phyloP scores from a whole-genome alignment of 2,329 filamentous ascomycete species.

The Fusarium poae region DNA sequence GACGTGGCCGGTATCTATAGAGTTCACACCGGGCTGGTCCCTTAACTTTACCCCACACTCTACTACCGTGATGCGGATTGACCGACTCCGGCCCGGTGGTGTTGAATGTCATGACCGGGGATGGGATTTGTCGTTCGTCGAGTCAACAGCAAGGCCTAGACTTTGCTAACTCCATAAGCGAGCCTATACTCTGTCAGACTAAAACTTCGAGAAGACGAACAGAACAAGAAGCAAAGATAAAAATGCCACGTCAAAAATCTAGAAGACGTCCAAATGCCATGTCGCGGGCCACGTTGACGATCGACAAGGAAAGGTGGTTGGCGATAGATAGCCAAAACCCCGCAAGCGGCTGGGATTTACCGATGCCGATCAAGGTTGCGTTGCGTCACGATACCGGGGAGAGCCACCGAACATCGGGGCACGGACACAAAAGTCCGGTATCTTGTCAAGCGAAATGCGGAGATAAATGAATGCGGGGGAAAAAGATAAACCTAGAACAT shows the following conservation, averaged over 20 bases:
- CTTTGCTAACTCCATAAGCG: neutral
- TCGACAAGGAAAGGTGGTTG: constrained; percentile 4
- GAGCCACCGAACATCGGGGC: constrained; percentile 15
- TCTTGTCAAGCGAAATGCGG: constrained; percentile 27
- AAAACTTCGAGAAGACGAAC: constrained; percentile 5
- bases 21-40: neutral
- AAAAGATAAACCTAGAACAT: constrained; percentile 31
- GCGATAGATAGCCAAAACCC: constrained; percentile 16
- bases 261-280: constrained; percentile 6
- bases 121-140: neutral
- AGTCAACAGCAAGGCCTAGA: neutral
- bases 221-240: neutral
- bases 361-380: constrained; percentile 35
- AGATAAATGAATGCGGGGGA: constrained; percentile 26
- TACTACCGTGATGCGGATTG: neutral
- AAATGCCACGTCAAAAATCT: constrained; percentile 1
- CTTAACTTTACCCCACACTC: neutral
- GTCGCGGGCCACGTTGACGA: neutral
- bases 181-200: neutral
- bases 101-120: neutral
- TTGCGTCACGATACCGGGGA: constrained; percentile 36
- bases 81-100: neutral
- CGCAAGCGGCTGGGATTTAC: constrained; percentile 27
- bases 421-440: constrained; percentile 36
- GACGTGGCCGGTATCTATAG: neutral